Evolutionary conservation across 2,329 filamentous ascomycete species (phyloP), one percentile per base, ranked within the genome.

Genomic region (Podosphaera xanthii): DNA sequence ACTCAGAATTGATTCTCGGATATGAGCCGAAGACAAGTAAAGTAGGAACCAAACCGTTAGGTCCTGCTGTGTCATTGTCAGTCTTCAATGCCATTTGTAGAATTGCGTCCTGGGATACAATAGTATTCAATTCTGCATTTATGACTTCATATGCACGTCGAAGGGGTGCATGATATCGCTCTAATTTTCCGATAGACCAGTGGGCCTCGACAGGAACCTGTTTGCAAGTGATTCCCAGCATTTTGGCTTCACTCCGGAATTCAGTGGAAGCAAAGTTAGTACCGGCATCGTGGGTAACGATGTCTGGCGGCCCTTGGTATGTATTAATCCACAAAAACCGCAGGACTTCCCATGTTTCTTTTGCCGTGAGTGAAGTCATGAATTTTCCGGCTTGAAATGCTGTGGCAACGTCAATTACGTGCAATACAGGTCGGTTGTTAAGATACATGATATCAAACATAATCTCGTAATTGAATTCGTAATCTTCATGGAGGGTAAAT

Each of bases 261-360:
- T 61, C 57, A 38, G 49, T 54, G 14, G 30, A 59, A 22, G 58
- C 34, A 35, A 61, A 61, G 33, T 59, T 61, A 10, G 52, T 54
- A 52, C n/a, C 53, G 14, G 53, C 53, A 40, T 56, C 12, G 36
- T 56, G 53, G 22, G n/a, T 31, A 56, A 56, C 36, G 22, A 30
- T 30, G 42, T 60, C 57, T 22, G 54, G 58, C 2, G 55, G 60
- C 4, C 48, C 49, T 22, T 22, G 22, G 22, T 22, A 22, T 22
- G 22, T 22, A 22, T 22, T 1, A 22, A 22, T 22, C 22, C 22
- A 22, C 22, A 22, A 22, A 22, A 22, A 22, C 22, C 22, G 22
- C 22, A 22, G 22, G 22, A 22, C 22, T 22, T 22, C 22, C 22
- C 22, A 22, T 22, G 22, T 22, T 22, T 22, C 22, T 22, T 22